phyloP scores from a whole-genome alignment of 352 stramenopile species.

The Pythium folliculosum region DNA sequence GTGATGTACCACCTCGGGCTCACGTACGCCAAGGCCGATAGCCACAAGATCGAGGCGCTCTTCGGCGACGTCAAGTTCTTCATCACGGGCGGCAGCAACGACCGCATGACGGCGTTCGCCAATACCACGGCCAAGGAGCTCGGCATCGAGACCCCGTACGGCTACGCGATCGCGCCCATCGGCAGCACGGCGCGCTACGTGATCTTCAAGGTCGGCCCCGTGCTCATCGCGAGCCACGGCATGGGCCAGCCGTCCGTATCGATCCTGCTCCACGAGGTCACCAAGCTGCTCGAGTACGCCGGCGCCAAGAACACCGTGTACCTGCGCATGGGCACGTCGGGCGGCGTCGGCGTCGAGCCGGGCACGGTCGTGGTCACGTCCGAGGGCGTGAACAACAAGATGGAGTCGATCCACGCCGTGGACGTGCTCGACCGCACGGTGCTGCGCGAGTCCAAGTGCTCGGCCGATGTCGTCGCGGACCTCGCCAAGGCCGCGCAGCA shows the following conservation, averaged over 20 bases:
- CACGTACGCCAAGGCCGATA: conserved; percentile 46
- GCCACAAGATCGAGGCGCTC: conserved; percentile 49
- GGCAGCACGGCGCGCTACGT: conserved; percentile 73
- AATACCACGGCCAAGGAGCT: conserved; percentile 53
- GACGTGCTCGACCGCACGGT: conserved; percentile 57
- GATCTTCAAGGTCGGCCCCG: conserved; percentile 80
- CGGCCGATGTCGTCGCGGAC: conserved; percentile 51
- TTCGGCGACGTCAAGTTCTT: conserved; percentile 86
- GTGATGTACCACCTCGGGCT: conserved; percentile 82
- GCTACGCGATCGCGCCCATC: conserved; percentile 62
- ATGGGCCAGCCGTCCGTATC: conserved; percentile 82
- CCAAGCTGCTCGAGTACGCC: conserved; percentile 82
- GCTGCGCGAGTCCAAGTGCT: conserved; percentile 54
- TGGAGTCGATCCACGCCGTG: conserved; percentile 68
- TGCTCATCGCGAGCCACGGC: conserved; percentile 81
- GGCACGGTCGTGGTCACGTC: conserved; percentile 84
- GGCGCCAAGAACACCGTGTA: conserved; percentile 54
- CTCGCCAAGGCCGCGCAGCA: conserved; percentile 52
- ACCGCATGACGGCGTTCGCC: conserved; percentile 81
- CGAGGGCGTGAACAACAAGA: conserved; percentile 79
- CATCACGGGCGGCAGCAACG: conserved; percentile 65
- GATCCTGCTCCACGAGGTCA: conserved; percentile 83
- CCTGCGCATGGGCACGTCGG: conserved; percentile 84
- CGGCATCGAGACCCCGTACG: conserved; percentile 60
- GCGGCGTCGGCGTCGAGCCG: conserved; percentile 71